Base-by-base conservation (phyloP, 106 monocot species). In the Triglochin maritima region DNA sequence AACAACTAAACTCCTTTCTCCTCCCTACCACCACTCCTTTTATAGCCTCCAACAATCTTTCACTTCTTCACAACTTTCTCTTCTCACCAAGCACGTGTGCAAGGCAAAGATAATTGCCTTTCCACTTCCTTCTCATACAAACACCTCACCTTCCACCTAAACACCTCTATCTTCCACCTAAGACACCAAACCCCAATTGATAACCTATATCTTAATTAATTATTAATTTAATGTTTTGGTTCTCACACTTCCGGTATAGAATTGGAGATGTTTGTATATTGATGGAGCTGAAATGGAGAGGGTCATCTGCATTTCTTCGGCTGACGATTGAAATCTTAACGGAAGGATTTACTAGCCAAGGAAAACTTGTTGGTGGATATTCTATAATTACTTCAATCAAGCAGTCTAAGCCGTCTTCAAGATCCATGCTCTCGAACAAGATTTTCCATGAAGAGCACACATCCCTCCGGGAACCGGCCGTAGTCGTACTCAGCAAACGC, bases 251-350 rank as follows among this genome's bases (percentile, higher is more conserved):
- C 29, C 29, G 29, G 44, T 84, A 88, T 47, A 82, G 15, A 49
- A 88, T 88, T 42, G 81, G 88, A 61, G 81, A 72, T 13, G 88
- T 88, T 43, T 84, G 84, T 7, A 88, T 74, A 41, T 77, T 75
- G 54, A 83, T 69, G 4, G 62, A 54, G 68, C 60, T 79, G 56
- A 88, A 88, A 69, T 79, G 66, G 6, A 88, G 76, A 46, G 76
- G 81, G 46, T 88, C 84, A 67, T 79, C 81, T 15, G 68, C 71
- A 45, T 66, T 84, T 49, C 88, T 84, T 59, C 64, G 64, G 44
- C 88, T 88, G 3, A 69, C 48, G 57, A 88, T 79, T 56, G 74
- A 77, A 10, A 88, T 53, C 66, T 79, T 81, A 57, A 73, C 81
- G 13, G 77, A 72, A 17, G 80, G 84, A 65, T 74, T 81, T 57